phyloP scores from a whole-genome alignment of 1,284 basidiomycete species.

The Papiliotrema flavescens region DNA sequence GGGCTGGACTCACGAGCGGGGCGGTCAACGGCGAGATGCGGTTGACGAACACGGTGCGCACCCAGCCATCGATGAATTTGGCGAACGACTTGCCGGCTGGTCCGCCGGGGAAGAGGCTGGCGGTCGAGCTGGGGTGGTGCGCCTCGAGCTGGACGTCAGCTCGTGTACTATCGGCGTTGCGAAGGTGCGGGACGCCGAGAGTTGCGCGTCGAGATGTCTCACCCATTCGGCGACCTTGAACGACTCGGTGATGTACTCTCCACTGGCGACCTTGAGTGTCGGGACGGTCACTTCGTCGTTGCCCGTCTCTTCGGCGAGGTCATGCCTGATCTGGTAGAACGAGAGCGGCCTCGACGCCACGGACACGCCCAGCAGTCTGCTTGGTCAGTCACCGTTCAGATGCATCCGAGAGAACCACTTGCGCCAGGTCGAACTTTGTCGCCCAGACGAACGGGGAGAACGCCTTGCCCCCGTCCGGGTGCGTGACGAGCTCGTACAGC shows the following conservation, averaged over 20 bases:
- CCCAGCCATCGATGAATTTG: conserved; percentile 29
- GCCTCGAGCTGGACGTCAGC: conserved; percentile 20
- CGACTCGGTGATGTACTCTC: conserved; percentile 29
- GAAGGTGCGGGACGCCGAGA: too few species aligned
- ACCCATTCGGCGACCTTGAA: conserved; percentile 34
- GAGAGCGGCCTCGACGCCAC: conserved; percentile 6
- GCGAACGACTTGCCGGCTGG: conserved; percentile 18
- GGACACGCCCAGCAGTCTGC: too few species aligned
- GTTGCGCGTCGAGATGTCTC: too few species aligned
- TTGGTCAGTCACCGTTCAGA: too few species aligned
- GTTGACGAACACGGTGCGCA: conserved; percentile 18
- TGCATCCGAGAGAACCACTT: too few species aligned
- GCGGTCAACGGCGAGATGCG: too few species aligned
- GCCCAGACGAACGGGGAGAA: conserved; percentile 5
- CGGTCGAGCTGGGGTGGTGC: conserved; percentile 18
- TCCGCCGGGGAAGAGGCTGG: conserved; percentile 27
- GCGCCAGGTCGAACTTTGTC: conserved; percentile 4
- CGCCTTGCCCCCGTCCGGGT: background rate
- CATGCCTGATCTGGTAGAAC: conserved; percentile 25
- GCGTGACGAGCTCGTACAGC: background rate
- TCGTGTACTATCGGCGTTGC: too few species aligned
- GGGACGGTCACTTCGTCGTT: conserved; percentile 35
- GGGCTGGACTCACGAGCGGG: too few species aligned
- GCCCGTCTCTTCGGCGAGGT: conserved; percentile 24
- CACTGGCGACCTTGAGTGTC: conserved; percentile 17